phyloP scores from a whole-genome alignment of 140 eudicot species.

The Ambrosia hybrid region DNA sequence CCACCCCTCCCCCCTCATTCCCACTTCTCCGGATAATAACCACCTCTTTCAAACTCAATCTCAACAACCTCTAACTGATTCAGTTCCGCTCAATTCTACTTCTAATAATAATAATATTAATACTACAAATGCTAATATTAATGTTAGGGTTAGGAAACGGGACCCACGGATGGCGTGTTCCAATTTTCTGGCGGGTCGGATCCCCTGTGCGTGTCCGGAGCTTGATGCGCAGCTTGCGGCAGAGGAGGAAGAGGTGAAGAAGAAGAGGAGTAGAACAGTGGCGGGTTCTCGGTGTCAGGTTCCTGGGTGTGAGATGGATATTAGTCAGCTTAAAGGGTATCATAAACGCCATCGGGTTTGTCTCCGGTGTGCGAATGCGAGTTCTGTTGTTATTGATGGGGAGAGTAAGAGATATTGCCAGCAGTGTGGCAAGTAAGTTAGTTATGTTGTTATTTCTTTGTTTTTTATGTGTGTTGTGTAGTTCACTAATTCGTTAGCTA shows the following conservation, averaged over 20 bases:
- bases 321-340: conserved; percentile 81
- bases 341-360: conserved; percentile 80
- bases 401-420: conserved; percentile 73
- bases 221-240: conserved; percentile 58
- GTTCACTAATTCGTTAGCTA: no score
- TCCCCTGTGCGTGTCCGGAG: conserved; percentile 95
- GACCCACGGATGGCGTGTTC: conserved; percentile 72
- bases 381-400: conserved; percentile 60
- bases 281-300: conserved; percentile 65
- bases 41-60: not conserved
- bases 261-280: conserved; percentile 47
- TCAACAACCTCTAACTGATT: not conserved
- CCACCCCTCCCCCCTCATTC: conserved; percentile 4
- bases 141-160: conserved; percentile 63
- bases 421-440: conserved; percentile 81
- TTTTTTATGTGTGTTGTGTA: no score
- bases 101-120: no score
- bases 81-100: not conserved
- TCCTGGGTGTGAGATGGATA: conserved; percentile 69
- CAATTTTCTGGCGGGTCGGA: conserved; percentile 72
- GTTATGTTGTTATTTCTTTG: no score
- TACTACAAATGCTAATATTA: not conserved
- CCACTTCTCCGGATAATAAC: conserved; percentile 12
- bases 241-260: conserved; percentile 59
- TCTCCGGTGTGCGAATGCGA: conserved; percentile 63